Evolutionary conservation across 805 yeast genomes (phyloP), one percentile per base, ranked within the genome.

Genomic region (Ogataea chonburiensis): DNA sequence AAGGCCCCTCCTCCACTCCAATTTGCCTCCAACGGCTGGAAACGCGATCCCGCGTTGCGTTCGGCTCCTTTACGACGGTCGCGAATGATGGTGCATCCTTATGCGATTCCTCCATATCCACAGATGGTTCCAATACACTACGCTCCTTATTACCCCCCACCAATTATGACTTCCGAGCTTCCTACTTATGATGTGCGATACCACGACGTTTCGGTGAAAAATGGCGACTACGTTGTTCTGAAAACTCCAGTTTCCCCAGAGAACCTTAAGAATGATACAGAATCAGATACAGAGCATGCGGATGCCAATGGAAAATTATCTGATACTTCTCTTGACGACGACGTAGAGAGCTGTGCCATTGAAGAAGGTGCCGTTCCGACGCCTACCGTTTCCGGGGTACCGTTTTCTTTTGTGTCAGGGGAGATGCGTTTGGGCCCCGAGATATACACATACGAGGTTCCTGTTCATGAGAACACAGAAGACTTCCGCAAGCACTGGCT

Each of bases 1-100:
- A 43, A 39, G 26, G 47, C 49, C 3, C 58, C 58, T 16, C 50
- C 53, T 9, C 55, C 56, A 2, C 30, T 52, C 17, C 31, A 39
- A 3, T 39, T 47, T 11, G 20, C 31, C 11, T 46, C 39, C 2
- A 28, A 34, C 4, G 23, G 35, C 2, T 23, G 38, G 16, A 17
- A 28, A n/a, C 31, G 32, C 13, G 36, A 40, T 9, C 43, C 45
- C 6, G 24, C 40, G 8, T 27, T 46, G 6, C 27, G 42, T 17
- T 36, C 47, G 4, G 46, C 52, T 1, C 55, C 54, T 3, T 28
- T 37, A 13, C 40, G 42, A n/a, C 30, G 43, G 24, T 29, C 25
- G 3, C 31, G 29, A 3, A 14, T 26, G 29, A 18, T 24, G 17
- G 18, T 12, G 7, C 26, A n/a, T 9, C 41, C 36, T n/a, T 31